Evolutionary conservation across 208 protist genomes (phyloP), one percentile per base, ranked within the genome.

Genomic region (Acanthamoeba sp.): DNA sequence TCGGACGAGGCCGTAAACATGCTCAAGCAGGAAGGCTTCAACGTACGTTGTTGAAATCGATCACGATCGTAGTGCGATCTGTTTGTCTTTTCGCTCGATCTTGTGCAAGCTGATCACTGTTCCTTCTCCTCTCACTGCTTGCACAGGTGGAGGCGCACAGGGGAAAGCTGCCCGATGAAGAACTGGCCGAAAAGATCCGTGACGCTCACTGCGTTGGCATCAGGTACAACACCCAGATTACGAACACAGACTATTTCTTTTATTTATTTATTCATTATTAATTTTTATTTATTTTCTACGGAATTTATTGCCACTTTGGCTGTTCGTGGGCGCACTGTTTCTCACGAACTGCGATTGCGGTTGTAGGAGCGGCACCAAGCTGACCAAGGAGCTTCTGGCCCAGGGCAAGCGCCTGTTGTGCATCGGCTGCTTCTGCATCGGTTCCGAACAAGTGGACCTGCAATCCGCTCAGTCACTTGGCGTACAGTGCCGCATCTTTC

Each of bases 361-460:
- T 73, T 12, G n/a, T 24, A 52, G 98, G 91, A 98, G 97, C 95
- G 99, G 99, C 95, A 99, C 98, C 18, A 96, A 97, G 32, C 66
- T 99, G 45, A 98, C 96, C 14, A 95, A 95, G 50, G 97, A 97
- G 38, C 94, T 99, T 16, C 94, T 99, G 24, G 94, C 97, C n/a
- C 55, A 50, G 22, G 98, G 98, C 0, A 97, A 97, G 14, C 96
- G 97, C 36, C 94, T 99, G 29, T 91, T 98, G 16, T 97, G 97
- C 32, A 96, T 99, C 55, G 98, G 98, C 24, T 99, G 98, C 96
- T 99, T 99, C 95, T 99, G 98, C 95, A 99, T 99, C 92, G 98
- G 98, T 38, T 99, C 98, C 3, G 98, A 99, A 94, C 98, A 99
- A 94, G 98, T 99, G 12, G 98, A 99, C 95, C 94, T 99, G 6